Percentiles rank a stretch among this genome's conserved stretches.
phyloP scores from a whole-genome alignment of 2,329 filamentous ascomycete genomes.

The Canariomyces notabilis region DNA sequence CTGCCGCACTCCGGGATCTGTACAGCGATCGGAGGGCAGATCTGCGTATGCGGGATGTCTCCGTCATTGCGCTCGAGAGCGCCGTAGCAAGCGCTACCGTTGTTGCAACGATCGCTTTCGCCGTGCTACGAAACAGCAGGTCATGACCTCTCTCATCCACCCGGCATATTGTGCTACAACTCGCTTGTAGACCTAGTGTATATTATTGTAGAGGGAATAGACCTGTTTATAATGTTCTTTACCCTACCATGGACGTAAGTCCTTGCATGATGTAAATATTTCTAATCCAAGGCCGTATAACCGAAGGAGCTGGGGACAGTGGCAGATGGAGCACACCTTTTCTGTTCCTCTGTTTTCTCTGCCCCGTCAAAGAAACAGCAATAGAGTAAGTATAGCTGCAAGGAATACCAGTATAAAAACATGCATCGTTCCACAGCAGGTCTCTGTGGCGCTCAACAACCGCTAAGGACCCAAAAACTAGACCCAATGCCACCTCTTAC shows the following conservation, averaged over 20 bases:
- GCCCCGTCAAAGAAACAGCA: no score
- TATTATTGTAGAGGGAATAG: neutral
- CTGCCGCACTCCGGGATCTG: conserved; percentile 49
- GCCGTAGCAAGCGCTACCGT: conserved; percentile 60
- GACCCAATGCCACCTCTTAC: no score
- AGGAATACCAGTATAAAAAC: no score
- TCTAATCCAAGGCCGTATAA: no score
- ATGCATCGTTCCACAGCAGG: no score
- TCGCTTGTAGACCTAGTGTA: neutral
- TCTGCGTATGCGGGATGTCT: conserved; percentile 64
- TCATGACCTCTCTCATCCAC: neutral
- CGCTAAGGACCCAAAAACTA: no score
- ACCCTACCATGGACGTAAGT: neutral
- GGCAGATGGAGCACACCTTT: no score
- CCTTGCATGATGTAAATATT: no score
- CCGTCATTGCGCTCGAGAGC: conserved; percentile 63
- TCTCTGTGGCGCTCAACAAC: no score
- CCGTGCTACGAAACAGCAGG: conserved; percentile 38
- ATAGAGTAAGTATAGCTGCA: no score
- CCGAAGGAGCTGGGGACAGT: no score
- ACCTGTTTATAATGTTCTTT: neutral
- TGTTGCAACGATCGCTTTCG: conserved; percentile 48
- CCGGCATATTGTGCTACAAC: neutral
- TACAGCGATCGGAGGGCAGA: conserved; percentile 61
- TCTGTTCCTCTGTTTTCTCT: no score